Conservation (phyloP, 2,329 filamentous ascomycete genomes). For the Diatrype stigma region DNA sequence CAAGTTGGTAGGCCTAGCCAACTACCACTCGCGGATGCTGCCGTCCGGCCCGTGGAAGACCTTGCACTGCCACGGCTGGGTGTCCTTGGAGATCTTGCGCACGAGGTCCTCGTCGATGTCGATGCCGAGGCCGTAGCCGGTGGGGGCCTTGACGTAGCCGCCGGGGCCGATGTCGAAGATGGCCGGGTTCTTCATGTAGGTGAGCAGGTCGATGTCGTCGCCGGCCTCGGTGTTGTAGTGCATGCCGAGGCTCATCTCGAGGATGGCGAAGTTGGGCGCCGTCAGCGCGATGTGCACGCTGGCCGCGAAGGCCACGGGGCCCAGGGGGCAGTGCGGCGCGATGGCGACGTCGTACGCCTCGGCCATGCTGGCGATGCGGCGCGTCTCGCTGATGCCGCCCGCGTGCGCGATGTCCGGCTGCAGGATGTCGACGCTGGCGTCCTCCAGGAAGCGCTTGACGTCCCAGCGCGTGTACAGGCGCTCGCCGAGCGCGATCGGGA, state of each 20-base stretch:
- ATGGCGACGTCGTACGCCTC: slow-evolving; percentile 67
- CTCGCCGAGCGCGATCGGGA: slow-evolving; percentile 66
- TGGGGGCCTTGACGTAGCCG: slow-evolving; percentile 57
- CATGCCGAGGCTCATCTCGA: slow-evolving; percentile 72
- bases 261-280: slow-evolving; percentile 62
- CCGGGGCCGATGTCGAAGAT: slow-evolving; percentile 56
- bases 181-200: slow-evolving; percentile 58
- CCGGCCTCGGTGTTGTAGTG: slow-evolving; percentile 66
- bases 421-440: slow-evolving; percentile 61
- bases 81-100: slow-evolving; percentile 48
- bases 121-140: slow-evolving; percentile 58
- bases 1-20: too few species aligned
- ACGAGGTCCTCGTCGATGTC: slow-evolving; percentile 65
- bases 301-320: slow-evolving; percentile 65
- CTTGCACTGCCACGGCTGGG: slow-evolving; percentile 45
- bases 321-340: slow-evolving; percentile 66
- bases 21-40: too few species aligned
- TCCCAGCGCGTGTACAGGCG: slow-evolving; percentile 68
- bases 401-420: slow-evolving; percentile 67
- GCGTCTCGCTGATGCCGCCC: slow-evolving; percentile 65
- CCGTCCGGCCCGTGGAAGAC: too few species aligned
- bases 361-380: slow-evolving; percentile 62
- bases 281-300: slow-evolving; percentile 59
- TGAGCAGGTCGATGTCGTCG: slow-evolving; percentile 46
- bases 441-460: slow-evolving; percentile 63